These are phyloP conservation scores for Juncus effusus DNA, from an alignment of 176 grass and related monocot genomes.

Conservation along the genomic window DNA sequence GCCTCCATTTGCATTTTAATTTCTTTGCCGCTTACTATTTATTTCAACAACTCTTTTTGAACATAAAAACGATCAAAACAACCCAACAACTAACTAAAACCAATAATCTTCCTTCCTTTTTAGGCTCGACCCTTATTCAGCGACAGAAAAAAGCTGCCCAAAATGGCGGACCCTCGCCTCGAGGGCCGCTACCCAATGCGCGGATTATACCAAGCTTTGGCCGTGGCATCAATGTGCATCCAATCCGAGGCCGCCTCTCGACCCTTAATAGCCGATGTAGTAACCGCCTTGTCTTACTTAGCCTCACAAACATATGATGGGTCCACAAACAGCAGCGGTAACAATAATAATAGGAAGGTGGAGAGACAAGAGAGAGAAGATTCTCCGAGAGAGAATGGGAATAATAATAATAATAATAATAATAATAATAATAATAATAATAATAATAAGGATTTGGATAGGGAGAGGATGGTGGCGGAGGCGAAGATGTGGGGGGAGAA, in stretches of 20 bases:
- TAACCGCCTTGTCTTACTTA: slow-evolving; percentile 84
- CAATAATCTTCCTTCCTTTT: too few relatives aligned
- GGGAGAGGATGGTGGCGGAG: slow-evolving; percentile 68
- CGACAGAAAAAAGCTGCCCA: slow-evolving; percentile 73
- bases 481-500: slow-evolving; percentile 90
- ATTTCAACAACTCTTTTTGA: too few relatives aligned
- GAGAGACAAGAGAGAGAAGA: slow-evolving; percentile 47
- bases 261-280: slow-evolving; percentile 77
- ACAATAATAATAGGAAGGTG: slow-evolving; percentile 33
- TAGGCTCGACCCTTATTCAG: slow-evolving; percentile 83
- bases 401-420: slow-evolving; percentile 26
- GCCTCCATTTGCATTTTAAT: too few relatives aligned
- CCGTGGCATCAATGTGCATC: slow-evolving; percentile 91
- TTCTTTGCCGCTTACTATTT: too few relatives aligned
- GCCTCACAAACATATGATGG: slow-evolving; percentile 58
- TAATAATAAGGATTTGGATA: slow-evolving; percentile 48
- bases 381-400: slow-evolving; percentile 28
- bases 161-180: slow-evolving; percentile 76
- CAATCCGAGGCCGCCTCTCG: slow-evolving; percentile 76
- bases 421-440: slow-evolving; percentile 36
- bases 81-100: too few relatives aligned
- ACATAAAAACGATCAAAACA: too few relatives aligned
- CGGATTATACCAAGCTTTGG: slow-evolving; percentile 85
- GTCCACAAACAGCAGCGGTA: slow-evolving; percentile 28
- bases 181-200: slow-evolving; percentile 80